Base-by-base conservation (phyloP, 352 stramenopile species). In the Globisporangium takayamanum region DNA sequence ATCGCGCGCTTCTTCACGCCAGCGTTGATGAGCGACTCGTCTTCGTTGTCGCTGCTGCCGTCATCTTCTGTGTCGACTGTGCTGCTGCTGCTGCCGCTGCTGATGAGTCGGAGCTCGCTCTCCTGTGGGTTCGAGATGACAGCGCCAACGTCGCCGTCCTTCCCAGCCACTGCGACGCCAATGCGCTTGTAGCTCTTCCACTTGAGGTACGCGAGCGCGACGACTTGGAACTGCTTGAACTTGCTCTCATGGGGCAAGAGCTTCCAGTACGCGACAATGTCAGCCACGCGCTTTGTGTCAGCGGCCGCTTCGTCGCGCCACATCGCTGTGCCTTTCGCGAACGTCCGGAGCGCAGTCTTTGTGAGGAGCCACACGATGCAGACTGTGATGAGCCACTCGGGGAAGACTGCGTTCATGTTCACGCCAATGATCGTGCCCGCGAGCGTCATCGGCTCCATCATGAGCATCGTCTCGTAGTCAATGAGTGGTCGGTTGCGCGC, bases 391-490 rank as follows among this genome's bases (percentile, higher is more conserved):
- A 94, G 72, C 80, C 82, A 94, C 66, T 94, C 82, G 10, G 84
- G 84, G 51, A 89, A 92, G 5, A 65, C 76, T 5, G 80, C 81
- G 67, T 92, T 94, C 73, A 94, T 81, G 66, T 89, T 88, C 41
- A 94, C 84, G 51, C 84, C 84, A 36, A 92, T 84, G 63, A 92
- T 92, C n/a, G 84, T 94, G 33, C 84, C 81, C 0, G 84, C 84
- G 8, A 94, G 73, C 20, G 84, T 94, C 84, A 94, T 91, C 28
- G 84, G 84, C 62, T 94, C 84, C 81, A 94, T 88, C 48, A 94
- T 75, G 47, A 94, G 59, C 53, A 92, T 79, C 4, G 82, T 88
- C 68, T 94, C 84, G 57, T 91, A 94, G 67, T 94, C 81, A 39
- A 94, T 94, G 11, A 94, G 57, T 10, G 79, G 80, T 3, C 80